Base-by-base conservation (phyloP, 768 basidiomycete genomes). In the Cystoderma amianthinum region DNA sequence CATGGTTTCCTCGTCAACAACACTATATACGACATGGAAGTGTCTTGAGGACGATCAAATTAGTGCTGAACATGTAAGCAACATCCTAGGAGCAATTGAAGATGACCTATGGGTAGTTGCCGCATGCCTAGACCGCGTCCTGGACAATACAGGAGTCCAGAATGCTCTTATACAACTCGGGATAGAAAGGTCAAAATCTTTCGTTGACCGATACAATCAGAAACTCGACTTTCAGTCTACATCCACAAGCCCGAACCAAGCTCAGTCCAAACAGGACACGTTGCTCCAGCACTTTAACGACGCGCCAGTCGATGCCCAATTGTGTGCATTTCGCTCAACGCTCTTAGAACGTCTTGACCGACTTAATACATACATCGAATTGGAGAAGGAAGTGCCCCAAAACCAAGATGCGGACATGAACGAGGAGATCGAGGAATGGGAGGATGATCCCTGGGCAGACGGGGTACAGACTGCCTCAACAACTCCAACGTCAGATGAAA, bases 61-160 rank as follows among this genome's bases (percentile, higher is more conserved):
- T 43, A 78, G 78, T 3, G 51, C 62, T 0, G 69, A 76, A 36
- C 52, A 55, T 32, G 62, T 85, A 19, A 58, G 64, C 17, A 52
- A 72, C 17, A 51, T 69, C 15, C 70, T 93, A 15, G 62, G 57
- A 6, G 50, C 63, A 17, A 62, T 84, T 30, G 59, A 64, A 32
- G 79, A 90, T 51, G 83, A 92, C 57, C 61, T 81, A 6, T 92
- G 88, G 87, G 82, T 80, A 12, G 73, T 72, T 25, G 76, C 82
- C n/a, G 85, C 87, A 2, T 84, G 78, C 50, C 63, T 69, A 18
- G 86, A 89, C 62, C 70, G 82, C 43, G 58, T 83, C 18, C 62
- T 83, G n/a, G 67, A 82, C 46, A 67, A 79, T 54, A 61, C 70
- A 16, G 57, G 56, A 40, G 59, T 77, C 11, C 80, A 89, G 48